These are phyloP conservation scores for Fusarium pseudograminearum DNA, from an alignment of 2,329 filamentous ascomycete species.

Conservation along the genomic window DNA sequence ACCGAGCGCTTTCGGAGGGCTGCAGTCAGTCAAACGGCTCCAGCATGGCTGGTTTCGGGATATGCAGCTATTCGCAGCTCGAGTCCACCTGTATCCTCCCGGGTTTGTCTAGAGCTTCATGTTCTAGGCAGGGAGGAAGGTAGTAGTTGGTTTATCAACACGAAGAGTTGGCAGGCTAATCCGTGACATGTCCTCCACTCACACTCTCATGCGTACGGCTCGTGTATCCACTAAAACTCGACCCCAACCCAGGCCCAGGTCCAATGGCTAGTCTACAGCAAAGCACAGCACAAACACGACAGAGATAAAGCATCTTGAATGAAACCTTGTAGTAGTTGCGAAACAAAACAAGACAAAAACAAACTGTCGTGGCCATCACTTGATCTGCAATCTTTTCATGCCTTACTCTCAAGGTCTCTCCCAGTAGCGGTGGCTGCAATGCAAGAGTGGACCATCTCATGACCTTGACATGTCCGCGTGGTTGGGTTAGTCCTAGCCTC, in stretches of 20 bases:
- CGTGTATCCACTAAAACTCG: constrained; percentile 15
- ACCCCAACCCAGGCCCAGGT: not conserved
- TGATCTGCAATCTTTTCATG: constrained; percentile 9
- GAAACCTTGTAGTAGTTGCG: not conserved
- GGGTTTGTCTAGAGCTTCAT: constrained; percentile 5
- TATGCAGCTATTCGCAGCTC: constrained; percentile 23
- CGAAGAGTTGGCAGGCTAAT: constrained; percentile 13
- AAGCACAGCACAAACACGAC: not conserved
- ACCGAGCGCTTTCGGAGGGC: constrained; percentile 19
- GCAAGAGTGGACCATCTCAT: constrained; percentile 32
- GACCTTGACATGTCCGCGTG: constrained; percentile 36
- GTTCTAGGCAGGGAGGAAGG: not conserved
- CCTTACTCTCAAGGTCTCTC: constrained; percentile 6
- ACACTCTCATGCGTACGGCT: constrained; percentile 7
- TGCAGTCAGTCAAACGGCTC: constrained; percentile 12
- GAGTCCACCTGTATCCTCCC: not conserved
- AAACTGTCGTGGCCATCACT: constrained; percentile 22
- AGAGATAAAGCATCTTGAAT: constrained; percentile 1
- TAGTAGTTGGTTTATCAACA: not conserved
- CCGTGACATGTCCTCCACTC: constrained; percentile 26
- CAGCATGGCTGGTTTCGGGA: constrained; percentile 25
- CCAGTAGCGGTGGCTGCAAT: constrained; percentile 10
- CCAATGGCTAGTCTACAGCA: not conserved
- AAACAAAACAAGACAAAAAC: not conserved
- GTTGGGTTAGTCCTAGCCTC: constrained; percentile 29